phyloP scores from a whole-genome alignment of 805 yeast species.

The Peterozyma toletana region DNA sequence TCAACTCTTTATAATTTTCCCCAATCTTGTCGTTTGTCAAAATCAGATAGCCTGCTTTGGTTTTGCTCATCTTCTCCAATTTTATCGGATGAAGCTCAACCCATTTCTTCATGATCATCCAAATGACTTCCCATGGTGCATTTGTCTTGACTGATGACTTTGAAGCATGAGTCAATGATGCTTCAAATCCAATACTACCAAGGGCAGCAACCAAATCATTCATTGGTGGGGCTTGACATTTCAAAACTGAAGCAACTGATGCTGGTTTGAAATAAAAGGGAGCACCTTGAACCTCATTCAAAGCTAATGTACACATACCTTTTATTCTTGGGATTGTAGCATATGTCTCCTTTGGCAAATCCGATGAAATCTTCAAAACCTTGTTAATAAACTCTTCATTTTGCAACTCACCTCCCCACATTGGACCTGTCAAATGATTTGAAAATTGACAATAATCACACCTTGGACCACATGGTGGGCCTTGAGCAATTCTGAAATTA shows the following conservation, averaged over 20 bases:
- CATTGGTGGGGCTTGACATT: slow-evolving; percentile 79
- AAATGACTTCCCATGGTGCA: slow-evolving; percentile 77
- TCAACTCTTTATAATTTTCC: slow-evolving; percentile 12
- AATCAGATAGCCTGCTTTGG: slow-evolving; percentile 54
- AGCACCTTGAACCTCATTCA: slow-evolving; percentile 50
- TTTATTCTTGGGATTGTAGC: slow-evolving; percentile 78
- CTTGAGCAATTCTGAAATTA: slow-evolving; percentile 55
- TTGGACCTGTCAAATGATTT: slow-evolving; percentile 87
- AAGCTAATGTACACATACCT: slow-evolving; percentile 89
- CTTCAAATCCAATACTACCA: slow-evolving; percentile 75
- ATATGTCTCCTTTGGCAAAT: slow-evolving; percentile 49
- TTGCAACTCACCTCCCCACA: slow-evolving; percentile 87
- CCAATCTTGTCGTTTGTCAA: slow-evolving; percentile 34
- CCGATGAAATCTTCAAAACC: slow-evolving; percentile 47
- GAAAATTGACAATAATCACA: slow-evolving; percentile 69
- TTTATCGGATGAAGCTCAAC: slow-evolving; percentile 33
- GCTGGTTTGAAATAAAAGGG: slow-evolving; percentile 86
- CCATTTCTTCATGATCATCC: slow-evolving; percentile 70
- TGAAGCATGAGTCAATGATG: slow-evolving; percentile 84
- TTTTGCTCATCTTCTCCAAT: slow-evolving; percentile 33
- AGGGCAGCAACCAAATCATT: slow-evolving; percentile 68
- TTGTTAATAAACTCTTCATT: slow-evolving; percentile 56
- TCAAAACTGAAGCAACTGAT: slow-evolving; percentile 64
- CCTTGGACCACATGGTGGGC: slow-evolving; percentile 49
- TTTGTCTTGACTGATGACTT: slow-evolving; percentile 83